A percentile compares a stretch with the other conserved stretches of the same genome.
Evolutionary conservation across 2,329 filamentous ascomycete genomes (phyloP).

Genomic region (Fusarium gaditjirri): DNA sequence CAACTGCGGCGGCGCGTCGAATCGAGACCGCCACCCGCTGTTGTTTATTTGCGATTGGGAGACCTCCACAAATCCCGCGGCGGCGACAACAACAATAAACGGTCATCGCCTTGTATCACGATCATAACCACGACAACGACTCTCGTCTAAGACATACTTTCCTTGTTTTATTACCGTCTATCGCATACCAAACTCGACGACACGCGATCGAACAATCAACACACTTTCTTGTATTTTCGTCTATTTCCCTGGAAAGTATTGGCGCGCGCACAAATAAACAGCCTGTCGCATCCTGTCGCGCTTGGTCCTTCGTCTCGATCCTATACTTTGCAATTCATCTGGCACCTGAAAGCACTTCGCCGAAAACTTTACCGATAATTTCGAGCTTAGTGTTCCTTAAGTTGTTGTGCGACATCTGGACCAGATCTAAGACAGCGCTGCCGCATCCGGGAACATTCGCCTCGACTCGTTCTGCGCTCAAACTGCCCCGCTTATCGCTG

Average conservation of each 20-base stretch:
- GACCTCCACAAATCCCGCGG: conserved; percentile 20
- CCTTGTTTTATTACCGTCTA: conserved; percentile 5
- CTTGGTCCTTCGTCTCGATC: neutral
- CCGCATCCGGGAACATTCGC: conserved; percentile 39
- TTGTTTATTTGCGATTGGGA: conserved; percentile 34
- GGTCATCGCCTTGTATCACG: conserved; percentile 17
- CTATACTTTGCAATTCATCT: neutral
- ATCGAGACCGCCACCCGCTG: conserved; percentile 18
- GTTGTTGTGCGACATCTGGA: conserved; percentile 17
- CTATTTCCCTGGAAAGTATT: conserved; percentile 14
- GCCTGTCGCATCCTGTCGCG: conserved; percentile 17
- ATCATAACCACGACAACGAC: conserved; percentile 14
- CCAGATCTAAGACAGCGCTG: conserved; percentile 40
- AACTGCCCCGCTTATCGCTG: conserved; percentile 9
- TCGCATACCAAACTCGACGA: conserved; percentile 15
- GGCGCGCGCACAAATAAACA: conserved; percentile 18
- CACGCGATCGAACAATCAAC: conserved; percentile 4
- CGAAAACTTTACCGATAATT: conserved; percentile 11
- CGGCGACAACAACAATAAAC: conserved; percentile 30
- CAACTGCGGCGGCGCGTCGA: conserved; percentile 34
- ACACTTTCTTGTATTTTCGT: conserved; percentile 22
- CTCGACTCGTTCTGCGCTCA: conserved; percentile 27
- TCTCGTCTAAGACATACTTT: conserved; percentile 11
- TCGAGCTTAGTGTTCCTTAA: conserved; percentile 8
- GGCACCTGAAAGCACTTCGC: conserved; percentile 8